phyloP scores from a whole-genome alignment of 1,284 basidiomycete genomes.

The Irpex lacteus region DNA sequence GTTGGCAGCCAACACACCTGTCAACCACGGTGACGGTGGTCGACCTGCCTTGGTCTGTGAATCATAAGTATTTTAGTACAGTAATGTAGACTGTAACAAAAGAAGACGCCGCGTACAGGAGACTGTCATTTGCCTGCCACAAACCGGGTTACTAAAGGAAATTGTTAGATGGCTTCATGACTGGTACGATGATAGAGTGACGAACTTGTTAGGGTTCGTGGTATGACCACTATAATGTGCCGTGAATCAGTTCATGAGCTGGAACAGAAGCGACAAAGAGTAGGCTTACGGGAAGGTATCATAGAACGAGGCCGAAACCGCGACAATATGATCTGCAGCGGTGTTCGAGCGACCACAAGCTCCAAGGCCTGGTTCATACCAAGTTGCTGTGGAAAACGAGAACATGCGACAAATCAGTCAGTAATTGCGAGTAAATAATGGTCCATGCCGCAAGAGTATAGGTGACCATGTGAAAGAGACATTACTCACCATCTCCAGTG shows the following conservation, averaged over 20 bases:
- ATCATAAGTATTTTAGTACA: neutral
- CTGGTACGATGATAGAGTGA: neutral
- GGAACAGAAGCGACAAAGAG: neutral
- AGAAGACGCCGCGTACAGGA: constrained; percentile 20
- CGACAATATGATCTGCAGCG: constrained; percentile 29
- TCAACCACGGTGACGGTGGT: neutral
- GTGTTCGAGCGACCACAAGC: constrained; percentile 28
- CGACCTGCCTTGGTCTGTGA: neutral
- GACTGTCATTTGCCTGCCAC: constrained; percentile 25
- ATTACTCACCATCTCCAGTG: neutral
- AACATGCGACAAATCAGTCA: neutral
- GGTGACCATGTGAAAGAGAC: neutral
- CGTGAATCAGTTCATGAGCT: neutral
- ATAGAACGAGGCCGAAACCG: constrained; percentile 14
- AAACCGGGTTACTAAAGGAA: constrained; percentile 28
- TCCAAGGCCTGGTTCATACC: constrained; percentile 30
- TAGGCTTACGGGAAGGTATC: constrained; percentile 7
- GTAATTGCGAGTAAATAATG: neutral
- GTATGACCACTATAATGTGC: constrained; percentile 13
- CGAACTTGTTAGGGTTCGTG: constrained; percentile 25
- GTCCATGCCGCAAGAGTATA: no score
- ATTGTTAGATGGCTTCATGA: neutral
- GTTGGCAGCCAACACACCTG: neutral
- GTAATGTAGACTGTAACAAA: neutral
- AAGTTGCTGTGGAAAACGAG: constrained; percentile 20